A percentile compares a stretch with the other conserved stretches of the same genome.
Conservation (phyloP, 1,284 basidiomycete species). For the Apiotrichum siamense region DNA sequence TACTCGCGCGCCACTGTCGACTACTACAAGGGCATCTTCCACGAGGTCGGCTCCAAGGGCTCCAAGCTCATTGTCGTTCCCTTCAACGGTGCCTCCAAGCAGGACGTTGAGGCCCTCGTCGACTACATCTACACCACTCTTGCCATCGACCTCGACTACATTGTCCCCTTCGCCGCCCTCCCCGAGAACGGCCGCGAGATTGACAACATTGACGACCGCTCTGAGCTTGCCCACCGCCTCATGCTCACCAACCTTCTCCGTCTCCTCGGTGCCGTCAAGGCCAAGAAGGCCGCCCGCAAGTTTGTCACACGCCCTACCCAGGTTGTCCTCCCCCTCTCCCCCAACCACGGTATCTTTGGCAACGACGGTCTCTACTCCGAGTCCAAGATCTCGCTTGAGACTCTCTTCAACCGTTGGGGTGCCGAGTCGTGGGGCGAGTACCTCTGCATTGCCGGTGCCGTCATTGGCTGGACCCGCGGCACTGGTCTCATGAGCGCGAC, state of each 20-base stretch:
- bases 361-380: conserved; percentile 98
- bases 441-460: conserved; percentile 92
- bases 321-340: conserved; percentile 92
- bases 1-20: conserved; percentile 91
- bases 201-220: conserved; percentile 92
- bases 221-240: conserved; percentile 94
- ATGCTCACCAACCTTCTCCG: conserved; percentile 91
- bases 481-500: conserved; percentile 97
- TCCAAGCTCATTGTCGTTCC: conserved; percentile 95
- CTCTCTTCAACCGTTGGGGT: conserved; percentile 93
- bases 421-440: conserved; percentile 99
- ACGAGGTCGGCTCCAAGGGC: conserved; percentile 87
- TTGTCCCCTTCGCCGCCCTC: conserved; percentile 95
- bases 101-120: conserved; percentile 93
- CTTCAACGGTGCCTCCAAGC: conserved; percentile 93
- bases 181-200: conserved; percentile 98
- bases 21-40: conserved; percentile 98
- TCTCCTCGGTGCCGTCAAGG: conserved; percentile 92
- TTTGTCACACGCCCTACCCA: conserved; percentile 97
- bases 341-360: conserved; percentile 95
- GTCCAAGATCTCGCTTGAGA: conserved; percentile 96
- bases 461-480: conserved; percentile 97
- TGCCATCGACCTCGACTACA: conserved; percentile 93
- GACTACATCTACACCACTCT: conserved; percentile 97
- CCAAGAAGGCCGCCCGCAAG: conserved; percentile 91